These are phyloP conservation scores for Chalciporus chontae DNA, from an alignment of 768 basidiomycete genomes.

Conservation along the genomic window DNA sequence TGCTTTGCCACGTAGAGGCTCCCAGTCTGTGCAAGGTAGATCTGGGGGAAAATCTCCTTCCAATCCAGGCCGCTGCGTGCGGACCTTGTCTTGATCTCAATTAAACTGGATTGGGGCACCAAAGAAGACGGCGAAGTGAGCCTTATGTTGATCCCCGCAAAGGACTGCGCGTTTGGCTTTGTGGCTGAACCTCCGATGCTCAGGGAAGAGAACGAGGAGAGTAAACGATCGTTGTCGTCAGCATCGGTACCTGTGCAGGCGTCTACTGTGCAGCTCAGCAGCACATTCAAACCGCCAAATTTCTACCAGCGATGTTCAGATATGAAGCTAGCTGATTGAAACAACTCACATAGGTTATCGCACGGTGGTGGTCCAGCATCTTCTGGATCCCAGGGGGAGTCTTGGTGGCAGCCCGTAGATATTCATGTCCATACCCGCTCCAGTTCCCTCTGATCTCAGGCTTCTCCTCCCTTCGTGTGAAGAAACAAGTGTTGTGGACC, in stretches of 20 bases:
- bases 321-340: too few species aligned
- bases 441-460: constrained; percentile 11
- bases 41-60: constrained; percentile 60
- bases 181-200: constrained; percentile 10
- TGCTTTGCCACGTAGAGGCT: constrained; percentile 61
- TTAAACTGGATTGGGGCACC: constrained; percentile 34
- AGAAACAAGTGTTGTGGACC: constrained; percentile 56
- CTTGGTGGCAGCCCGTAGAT: constrained; percentile 53
- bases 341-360: constrained; percentile 44
- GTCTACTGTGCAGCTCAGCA: constrained; percentile 59
- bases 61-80: constrained; percentile 39
- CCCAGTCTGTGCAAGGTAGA: constrained; percentile 66
- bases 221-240: constrained; percentile 20
- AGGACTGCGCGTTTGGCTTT: not conserved
- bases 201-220: constrained; percentile 25
- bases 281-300: constrained; percentile 52
- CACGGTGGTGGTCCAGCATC: constrained; percentile 57
- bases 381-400: constrained; percentile 45
- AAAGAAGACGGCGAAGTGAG: constrained; percentile 25
- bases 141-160: constrained; percentile 17
- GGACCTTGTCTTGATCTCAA: constrained; percentile 36
- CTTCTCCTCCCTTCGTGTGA: constrained; percentile 54
- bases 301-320: constrained; percentile 10
- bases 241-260: constrained; percentile 25
- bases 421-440: constrained; percentile 56